phyloP scores from a whole-genome alignment of 164 flowering plant genomes.

The Stephania japonica region DNA sequence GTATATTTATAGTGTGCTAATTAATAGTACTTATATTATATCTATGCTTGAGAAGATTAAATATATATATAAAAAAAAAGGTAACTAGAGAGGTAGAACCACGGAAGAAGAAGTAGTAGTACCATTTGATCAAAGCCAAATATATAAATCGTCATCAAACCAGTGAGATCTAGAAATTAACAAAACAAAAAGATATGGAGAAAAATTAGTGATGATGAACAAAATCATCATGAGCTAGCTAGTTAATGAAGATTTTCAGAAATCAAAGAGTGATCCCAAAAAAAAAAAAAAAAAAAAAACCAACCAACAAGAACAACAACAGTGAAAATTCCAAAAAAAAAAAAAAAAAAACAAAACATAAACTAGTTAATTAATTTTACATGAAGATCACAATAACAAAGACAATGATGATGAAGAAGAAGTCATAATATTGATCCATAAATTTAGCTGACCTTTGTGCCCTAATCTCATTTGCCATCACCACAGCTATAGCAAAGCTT shows the following conservation, averaged over 20 bases:
- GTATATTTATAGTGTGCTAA: not conserved
- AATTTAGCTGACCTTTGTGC: slow-evolving; percentile 35
- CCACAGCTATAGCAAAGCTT: not conserved
- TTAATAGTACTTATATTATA: not conserved
- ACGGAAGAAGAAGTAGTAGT: not conserved
- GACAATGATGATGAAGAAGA: no score
- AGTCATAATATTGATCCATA: slow-evolving; percentile 9
- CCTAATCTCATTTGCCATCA: not conserved
- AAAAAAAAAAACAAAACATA: slow-evolving; percentile 2
- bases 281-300: slow-evolving; percentile 11
- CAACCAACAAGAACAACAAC: not conserved
- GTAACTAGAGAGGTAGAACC: not conserved
- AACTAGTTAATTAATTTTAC: slow-evolving; percentile 23
- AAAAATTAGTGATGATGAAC: no score
- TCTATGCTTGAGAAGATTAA: not conserved
- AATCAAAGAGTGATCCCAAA: not conserved
- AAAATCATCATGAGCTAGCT: no score
- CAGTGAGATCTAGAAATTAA: not conserved
- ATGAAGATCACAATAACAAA: slow-evolving; percentile 9
- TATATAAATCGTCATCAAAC: not conserved
- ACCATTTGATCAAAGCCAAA: not conserved
- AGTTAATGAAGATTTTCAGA: not conserved
- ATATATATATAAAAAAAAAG: not conserved
- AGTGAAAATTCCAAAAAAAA: not conserved
- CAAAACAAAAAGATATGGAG: not conserved